phyloP scores from a whole-genome alignment of 129 eudicot genomes.

The Tanacetum coccineum region DNA sequence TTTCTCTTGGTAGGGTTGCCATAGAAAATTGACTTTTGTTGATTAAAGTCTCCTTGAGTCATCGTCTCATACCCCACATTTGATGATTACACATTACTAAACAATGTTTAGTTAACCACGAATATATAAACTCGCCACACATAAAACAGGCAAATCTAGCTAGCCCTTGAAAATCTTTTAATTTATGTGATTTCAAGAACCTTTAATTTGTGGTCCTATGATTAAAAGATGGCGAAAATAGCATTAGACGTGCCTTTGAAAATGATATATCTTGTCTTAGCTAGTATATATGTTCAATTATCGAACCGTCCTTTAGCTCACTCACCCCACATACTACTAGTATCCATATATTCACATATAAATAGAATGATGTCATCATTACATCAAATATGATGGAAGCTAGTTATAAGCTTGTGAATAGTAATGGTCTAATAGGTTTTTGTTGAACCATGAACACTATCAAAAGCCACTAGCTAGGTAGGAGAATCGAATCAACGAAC shows the following conservation, averaged over 20 bases:
- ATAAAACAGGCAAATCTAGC: not conserved
- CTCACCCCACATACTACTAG: no score
- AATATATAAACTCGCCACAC: no score
- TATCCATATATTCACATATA: not conserved
- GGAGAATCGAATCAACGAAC: no score
- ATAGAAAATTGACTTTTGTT: conserved; percentile 24
- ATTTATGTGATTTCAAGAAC: not conserved
- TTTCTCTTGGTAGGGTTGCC: conserved; percentile 26
- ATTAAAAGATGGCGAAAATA: no score
- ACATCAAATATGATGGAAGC: conserved; percentile 23
- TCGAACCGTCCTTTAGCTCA: no score
- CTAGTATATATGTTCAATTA: no score
- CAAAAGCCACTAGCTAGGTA: no score
- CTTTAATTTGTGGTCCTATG: conserved; percentile 20
- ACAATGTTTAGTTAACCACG: not conserved
- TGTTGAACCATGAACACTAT: no score
- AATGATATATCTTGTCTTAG: no score
- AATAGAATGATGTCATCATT: conserved; percentile 20
- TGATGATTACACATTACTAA: not conserved
- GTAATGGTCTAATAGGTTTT: no score
- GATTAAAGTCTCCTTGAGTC: conserved; percentile 25
- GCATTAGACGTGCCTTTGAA: no score
- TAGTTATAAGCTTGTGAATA: no score
- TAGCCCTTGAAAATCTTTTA: not conserved
- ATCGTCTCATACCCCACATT: conserved; percentile 22